Base-by-base conservation (phyloP, 352 stramenopile species). In the Lagenidium sp. region DNA sequence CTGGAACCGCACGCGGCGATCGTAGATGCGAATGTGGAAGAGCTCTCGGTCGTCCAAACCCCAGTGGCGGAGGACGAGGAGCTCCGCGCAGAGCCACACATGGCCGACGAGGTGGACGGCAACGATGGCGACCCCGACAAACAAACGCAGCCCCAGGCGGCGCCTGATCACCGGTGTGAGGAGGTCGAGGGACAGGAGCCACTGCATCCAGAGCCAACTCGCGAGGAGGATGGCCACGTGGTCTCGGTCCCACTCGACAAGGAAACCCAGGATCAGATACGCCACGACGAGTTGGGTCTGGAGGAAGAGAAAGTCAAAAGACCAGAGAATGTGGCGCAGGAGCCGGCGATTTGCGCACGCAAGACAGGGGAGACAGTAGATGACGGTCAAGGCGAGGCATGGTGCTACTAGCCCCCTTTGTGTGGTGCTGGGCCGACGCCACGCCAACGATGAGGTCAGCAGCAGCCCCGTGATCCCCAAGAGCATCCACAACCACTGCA, bases 221-320 rank as follows among this genome's bases (percentile, higher is more conserved):
- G 49, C 32, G 1, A 32, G 18, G n/a, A 71, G 46, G 0, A 47
- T n/a, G n/a, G n/a, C n/a, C n/a, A n/a, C n/a, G n/a, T n/a, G n/a
- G n/a, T n/a, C n/a, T n/a, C n/a, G n/a, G n/a, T n/a, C n/a, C 64
- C 60, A 75, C 4, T 19, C 20, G 22, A 66, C 53, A 10, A 75
- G 20, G 40, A 68, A 56, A 26, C 57, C 65, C 3, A 61, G 30
- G 6, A 50, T 59, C 3, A 65, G 7, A 31, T 65, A 49, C 12
- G 50, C 45, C 15, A 63, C 12, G 1, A 54, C 58, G 25, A 68
- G 39, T 47, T 75, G 60, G 18, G 63, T 24, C 23, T 60, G 64
- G 19, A 68, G 40, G 25, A 68, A 68, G 3, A 42, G 30, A 26
- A 71, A 66, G 30, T 75, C 64, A 34, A 75, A 75, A 20, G 57